phyloP scores from a whole-genome alignment of 345 rosid species.

The Trapa bicornis region DNA sequence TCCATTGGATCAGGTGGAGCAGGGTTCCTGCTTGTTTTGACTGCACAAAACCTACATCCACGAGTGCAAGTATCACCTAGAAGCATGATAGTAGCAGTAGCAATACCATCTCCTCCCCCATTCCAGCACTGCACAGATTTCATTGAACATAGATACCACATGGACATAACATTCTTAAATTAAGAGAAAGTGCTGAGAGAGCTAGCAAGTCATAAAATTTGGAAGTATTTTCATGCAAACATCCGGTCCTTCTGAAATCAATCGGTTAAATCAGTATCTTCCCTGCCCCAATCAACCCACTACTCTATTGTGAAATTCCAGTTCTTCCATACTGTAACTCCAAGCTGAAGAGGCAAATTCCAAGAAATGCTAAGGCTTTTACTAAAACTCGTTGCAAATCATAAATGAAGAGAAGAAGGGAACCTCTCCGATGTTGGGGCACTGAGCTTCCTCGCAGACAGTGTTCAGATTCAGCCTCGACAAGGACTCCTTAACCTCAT shows the following conservation, averaged over 20 bases:
- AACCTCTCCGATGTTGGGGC: constrained; percentile 96
- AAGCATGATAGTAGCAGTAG: constrained; percentile 93
- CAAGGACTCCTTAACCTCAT: constrained; percentile 61
- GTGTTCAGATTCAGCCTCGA: constrained; percentile 74
- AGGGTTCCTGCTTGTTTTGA: constrained; percentile 89
- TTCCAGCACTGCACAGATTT: constrained; percentile 66
- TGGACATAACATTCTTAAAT: background rate
- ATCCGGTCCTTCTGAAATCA: background rate
- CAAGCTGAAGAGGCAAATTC: background rate
- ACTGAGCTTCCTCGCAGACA: constrained; percentile 95
- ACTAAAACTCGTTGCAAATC: background rate
- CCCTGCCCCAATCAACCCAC: background rate
- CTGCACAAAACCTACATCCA: constrained; percentile 98
- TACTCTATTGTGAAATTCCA: background rate
- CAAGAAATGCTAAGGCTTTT: background rate
- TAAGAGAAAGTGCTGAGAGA: background rate
- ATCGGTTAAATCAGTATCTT: background rate
- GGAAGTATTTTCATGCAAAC: background rate
- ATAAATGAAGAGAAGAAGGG: background rate
- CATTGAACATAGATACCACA: background rate
- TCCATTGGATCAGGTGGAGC: constrained; percentile 91
- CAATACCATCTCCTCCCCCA: constrained; percentile 95
- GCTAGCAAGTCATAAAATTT: background rate
- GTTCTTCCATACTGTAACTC: background rate
- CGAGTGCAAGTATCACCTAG: constrained; percentile 98